phyloP scores from a whole-genome alignment of 2,329 filamentous ascomycete species.

The Sporothrix phasma region DNA sequence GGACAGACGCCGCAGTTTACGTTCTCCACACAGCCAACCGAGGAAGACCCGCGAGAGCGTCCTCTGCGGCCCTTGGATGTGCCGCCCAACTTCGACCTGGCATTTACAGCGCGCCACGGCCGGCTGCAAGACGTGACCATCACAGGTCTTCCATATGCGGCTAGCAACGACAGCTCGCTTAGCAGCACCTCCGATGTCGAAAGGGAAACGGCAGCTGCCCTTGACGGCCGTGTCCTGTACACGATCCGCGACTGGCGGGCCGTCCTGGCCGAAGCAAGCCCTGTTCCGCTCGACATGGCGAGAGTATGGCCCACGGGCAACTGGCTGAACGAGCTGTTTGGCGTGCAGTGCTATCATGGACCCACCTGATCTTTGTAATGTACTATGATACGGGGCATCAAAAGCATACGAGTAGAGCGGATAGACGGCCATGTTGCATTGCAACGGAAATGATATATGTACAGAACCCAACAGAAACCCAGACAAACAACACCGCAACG shows the following conservation, averaged over 20 bases:
- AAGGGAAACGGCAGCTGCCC: constrained; percentile 15
- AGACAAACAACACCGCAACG: neutral
- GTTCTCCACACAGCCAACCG: constrained; percentile 51
- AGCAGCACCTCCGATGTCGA: constrained; percentile 7
- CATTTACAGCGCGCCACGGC: constrained; percentile 32
- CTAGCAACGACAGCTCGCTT: neutral
- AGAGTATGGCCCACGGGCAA: constrained; percentile 15
- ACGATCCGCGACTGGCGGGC: constrained; percentile 24
- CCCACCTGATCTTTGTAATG: too few species aligned
- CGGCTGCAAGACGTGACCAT: constrained; percentile 26
- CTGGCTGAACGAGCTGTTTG: constrained; percentile 27
- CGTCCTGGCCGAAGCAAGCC: constrained; percentile 17
- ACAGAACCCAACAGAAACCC: neutral
- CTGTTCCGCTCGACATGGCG: constrained; percentile 8
- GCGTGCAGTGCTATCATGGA: constrained; percentile 8
- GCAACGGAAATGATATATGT: neutral
- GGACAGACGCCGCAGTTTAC: constrained; percentile 78
- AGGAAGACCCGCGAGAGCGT: constrained; percentile 47
- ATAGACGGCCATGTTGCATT: neutral
- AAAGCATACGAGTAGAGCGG: neutral
- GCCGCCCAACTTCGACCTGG: constrained; percentile 27
- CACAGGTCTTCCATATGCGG: constrained; percentile 19
- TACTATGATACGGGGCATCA: neutral
- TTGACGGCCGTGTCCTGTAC: constrained; percentile 22
- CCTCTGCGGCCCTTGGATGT: constrained; percentile 41